Evolutionary conservation across 225 moss, liverwort and hornwort species (phyloP).

Genomic region (Anthoceros angustus): DNA sequence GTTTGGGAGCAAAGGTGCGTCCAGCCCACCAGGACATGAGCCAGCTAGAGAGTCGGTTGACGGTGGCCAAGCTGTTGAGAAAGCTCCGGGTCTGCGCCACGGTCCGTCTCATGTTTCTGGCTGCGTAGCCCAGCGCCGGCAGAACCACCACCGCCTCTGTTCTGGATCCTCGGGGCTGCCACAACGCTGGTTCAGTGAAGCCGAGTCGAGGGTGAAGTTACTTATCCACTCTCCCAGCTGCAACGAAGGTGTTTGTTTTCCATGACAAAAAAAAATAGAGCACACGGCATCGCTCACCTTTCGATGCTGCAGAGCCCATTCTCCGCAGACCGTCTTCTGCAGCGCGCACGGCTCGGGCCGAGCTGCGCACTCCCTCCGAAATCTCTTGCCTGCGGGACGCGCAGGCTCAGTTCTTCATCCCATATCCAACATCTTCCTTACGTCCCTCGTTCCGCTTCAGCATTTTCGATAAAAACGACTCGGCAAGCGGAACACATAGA

Average conservation of each 20-base stretch:
- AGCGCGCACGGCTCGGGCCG: constrained; percentile 71
- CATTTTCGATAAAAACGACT: background rate
- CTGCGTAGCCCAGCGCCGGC: constrained; percentile 75
- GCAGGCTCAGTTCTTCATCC: background rate
- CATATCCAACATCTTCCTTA: background rate
- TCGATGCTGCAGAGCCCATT: constrained; percentile 53
- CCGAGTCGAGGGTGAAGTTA: constrained; percentile 15
- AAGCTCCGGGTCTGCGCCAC: constrained; percentile 67
- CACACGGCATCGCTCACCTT: constrained; percentile 34
- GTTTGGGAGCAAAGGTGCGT: background rate
- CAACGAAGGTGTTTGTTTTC: background rate
- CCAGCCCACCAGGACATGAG: constrained; percentile 8
- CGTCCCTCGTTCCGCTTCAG: background rate
- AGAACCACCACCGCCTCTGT: constrained; percentile 56
- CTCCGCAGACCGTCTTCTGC: constrained; percentile 77
- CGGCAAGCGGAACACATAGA: background rate
- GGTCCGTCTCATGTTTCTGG: constrained; percentile 67
- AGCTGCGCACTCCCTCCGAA: constrained; percentile 85
- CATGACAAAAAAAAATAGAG: background rate
- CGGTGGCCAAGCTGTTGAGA: constrained; percentile 52
- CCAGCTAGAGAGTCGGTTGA: constrained; percentile 76
- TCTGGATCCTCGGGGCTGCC: constrained; percentile 67
- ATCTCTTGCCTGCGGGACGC: constrained; percentile 60
- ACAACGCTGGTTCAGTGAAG: constrained; percentile 64
- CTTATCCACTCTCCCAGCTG: constrained; percentile 17